Base-by-base conservation (phyloP, 306 rosid species). In the Quercus parvula region DNA sequence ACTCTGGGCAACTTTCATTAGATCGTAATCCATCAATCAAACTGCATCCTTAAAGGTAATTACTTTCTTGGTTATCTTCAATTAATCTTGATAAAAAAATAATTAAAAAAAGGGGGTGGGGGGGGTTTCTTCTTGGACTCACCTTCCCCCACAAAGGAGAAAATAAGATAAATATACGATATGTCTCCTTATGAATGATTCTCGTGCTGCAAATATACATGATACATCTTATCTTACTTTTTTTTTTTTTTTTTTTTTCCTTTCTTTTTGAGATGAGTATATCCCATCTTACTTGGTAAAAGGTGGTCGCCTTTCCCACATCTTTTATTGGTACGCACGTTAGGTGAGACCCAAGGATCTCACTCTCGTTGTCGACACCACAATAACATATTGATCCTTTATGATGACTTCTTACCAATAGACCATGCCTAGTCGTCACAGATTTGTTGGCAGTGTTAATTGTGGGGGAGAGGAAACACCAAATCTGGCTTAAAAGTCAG, bases 401-500 rank as follows among this genome's bases (percentile, higher is more conserved):
- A 66, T 63, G 52, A 78, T 64, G 51, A 28, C 63, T 28, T 70
- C 41, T 58, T 13, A 56, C 76, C 76, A 58, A 59, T 78, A 61
- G 38, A 70, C 56, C 72, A 78, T 15, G 62, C 30, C 70, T 19
- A 27, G 63, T 78, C 51, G 77, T 56, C n/a, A 52, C 49, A 1
- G 5, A 11, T 13, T 27, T 3, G 2, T 4, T 33, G 22, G 25
- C 11, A 20, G 20, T 13, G 74, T 61, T 30, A 62, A 30, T 68
- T 74, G 59, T 73, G 78, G 5, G 78, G 5, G 33, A 58, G 51
- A 33, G 51, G 38, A 38, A 67, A 19, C 12, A 22, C 46, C 78
- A 73, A 80, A 74, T 54, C 51, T 7, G 81, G 56, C 51, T 25
- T 15, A 6, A 49, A 84, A 84, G 87, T 84, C 87, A 84, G 74